A percentile compares a stretch with the other conserved stretches of the same genome.
Evolutionary conservation across 2,329 filamentous ascomycete species (phyloP).

Genomic region (Aspergillus versicolor): DNA sequence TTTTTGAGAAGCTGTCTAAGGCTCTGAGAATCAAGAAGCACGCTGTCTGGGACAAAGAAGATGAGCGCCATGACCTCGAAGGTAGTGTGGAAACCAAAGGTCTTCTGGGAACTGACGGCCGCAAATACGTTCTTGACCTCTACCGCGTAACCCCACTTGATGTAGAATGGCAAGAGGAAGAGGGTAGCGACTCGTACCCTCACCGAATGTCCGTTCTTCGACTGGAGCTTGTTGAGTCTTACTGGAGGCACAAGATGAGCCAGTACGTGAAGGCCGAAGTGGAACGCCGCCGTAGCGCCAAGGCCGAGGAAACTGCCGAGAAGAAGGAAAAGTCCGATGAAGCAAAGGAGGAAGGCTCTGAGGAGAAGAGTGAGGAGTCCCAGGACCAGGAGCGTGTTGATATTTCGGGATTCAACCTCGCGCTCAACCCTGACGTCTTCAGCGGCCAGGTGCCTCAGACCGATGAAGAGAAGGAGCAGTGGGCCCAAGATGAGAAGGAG

Average conservation of each 20-base stretch:
- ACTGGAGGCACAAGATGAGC: constrained; percentile 80
- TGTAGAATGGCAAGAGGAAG: constrained; percentile 83
- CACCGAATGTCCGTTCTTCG: constrained; percentile 95
- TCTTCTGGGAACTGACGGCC: constrained; percentile 90
- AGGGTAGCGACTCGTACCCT: constrained; percentile 67
- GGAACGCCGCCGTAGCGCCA: constrained; percentile 56
- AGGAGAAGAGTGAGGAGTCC: constrained; percentile 42
- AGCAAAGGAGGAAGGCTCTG: constrained; percentile 39
- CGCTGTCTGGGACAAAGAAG: constrained; percentile 96
- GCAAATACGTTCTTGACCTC: constrained; percentile 95
- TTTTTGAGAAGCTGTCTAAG: constrained; percentile 89
- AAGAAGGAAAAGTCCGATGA: constrained; percentile 39
- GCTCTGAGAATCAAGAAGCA: constrained; percentile 90
- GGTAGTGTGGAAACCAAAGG: constrained; percentile 98
- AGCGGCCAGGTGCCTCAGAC: constrained; percentile 89
- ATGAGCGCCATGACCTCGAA: constrained; percentile 84
- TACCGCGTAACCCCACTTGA: constrained; percentile 94
- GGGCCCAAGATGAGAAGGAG: constrained; percentile 80
- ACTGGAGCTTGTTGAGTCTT: constrained; percentile 83
- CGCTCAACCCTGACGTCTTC: constrained; percentile 93
- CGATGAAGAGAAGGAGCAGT: constrained; percentile 81
- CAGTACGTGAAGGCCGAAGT: constrained; percentile 83
- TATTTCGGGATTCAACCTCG: constrained; percentile 80
- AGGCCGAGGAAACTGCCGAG: constrained; percentile 39
- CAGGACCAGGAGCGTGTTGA: constrained; percentile 69